Percentiles rank a stretch among this genome's conserved stretches.
These are phyloP conservation scores for Coleophoma crateriformis DNA, from an alignment of 2,329 filamentous ascomycete genomes.

Conservation along the genomic window DNA sequence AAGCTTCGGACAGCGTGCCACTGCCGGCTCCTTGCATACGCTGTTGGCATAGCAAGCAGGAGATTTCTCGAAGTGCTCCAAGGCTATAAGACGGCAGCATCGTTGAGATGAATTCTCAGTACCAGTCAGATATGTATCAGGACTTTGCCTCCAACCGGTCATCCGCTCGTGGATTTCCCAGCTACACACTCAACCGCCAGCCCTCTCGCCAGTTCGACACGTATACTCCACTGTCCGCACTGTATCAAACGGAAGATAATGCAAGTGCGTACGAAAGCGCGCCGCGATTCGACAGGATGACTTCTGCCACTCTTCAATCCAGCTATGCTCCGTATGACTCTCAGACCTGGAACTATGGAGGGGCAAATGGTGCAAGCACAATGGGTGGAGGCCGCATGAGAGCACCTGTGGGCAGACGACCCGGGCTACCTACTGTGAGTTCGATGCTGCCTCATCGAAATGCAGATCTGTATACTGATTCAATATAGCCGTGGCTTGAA, in stretches of 20 bases:
- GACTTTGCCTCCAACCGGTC: constrained; percentile 67
- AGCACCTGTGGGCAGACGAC: constrained; percentile 44
- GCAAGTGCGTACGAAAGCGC: constrained; percentile 17
- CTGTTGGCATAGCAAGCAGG: constrained; percentile 13
- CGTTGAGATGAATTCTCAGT: constrained; percentile 43
- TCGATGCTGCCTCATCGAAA: no score
- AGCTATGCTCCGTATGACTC: constrained; percentile 62
- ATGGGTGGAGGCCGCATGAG: constrained; percentile 59
- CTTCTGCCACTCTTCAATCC: constrained; percentile 35
- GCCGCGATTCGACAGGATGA: constrained; percentile 18
- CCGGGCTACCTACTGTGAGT: constrained; percentile 71
- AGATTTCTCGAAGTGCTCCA: constrained; percentile 5
- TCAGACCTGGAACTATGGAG: constrained; percentile 76
- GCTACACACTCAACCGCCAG: constrained; percentile 61
- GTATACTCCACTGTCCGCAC: constrained; percentile 31
- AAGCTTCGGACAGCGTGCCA: constrained; percentile 22
- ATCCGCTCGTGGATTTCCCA: constrained; percentile 60
- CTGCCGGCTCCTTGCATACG: constrained; percentile 26
- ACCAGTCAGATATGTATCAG: constrained; percentile 63
- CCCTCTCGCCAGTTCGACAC: constrained; percentile 71
- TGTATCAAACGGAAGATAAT: constrained; percentile 66
- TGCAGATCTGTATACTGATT: constrained; percentile 13
- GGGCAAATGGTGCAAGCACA: constrained; percentile 48
- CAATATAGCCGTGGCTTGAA: constrained; percentile 56
- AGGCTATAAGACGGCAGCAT: constrained; percentile 4